phyloP scores from a whole-genome alignment of 768 basidiomycete species.

The Mrakia hoshinonis region DNA sequence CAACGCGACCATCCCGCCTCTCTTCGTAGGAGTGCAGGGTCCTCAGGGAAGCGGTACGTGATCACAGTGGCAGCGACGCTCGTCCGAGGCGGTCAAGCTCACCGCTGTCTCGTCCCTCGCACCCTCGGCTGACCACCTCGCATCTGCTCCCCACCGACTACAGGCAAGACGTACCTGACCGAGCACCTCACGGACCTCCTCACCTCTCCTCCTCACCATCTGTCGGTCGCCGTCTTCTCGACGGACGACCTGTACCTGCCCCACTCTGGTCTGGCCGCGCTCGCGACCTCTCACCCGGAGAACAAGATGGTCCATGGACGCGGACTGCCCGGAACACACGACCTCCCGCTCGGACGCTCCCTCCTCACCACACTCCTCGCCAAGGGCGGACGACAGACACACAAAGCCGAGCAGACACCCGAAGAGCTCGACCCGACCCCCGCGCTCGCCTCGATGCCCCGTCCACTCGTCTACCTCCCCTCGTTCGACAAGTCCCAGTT shows the following conservation, averaged over 20 bases:
- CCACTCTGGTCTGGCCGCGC: constrained; percentile 18
- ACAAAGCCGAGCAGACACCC: background rate
- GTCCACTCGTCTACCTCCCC: constrained; percentile 46
- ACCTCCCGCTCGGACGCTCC: constrained; percentile 21
- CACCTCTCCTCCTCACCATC: constrained; percentile 29
- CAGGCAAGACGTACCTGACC: constrained; percentile 71
- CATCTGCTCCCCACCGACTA: background rate
- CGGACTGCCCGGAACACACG: constrained; percentile 33
- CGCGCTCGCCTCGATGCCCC: background rate
- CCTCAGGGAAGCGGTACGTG: constrained; percentile 72
- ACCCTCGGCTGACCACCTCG: background rate
- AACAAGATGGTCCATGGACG: constrained; percentile 32
- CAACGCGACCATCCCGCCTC: constrained; percentile 43
- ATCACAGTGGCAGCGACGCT: background rate
- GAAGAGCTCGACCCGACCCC: constrained; percentile 10
- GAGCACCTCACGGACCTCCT: constrained; percentile 48
- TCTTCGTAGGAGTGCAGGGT: constrained; percentile 82
- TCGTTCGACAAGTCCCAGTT: constrained; percentile 79
- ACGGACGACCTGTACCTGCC: constrained; percentile 33
- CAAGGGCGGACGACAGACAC: background rate
- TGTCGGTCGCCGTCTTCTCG: constrained; percentile 26
- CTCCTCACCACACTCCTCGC: constrained; percentile 16
- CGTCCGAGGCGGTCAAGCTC: background rate
- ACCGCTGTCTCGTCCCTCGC: background rate
- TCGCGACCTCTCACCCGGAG: constrained; percentile 24